Percentiles rank a stretch among this genome's conserved stretches.
Conservation (phyloP, 2,329 filamentous ascomycete species). For the Myriosclerotinia curreyana region DNA sequence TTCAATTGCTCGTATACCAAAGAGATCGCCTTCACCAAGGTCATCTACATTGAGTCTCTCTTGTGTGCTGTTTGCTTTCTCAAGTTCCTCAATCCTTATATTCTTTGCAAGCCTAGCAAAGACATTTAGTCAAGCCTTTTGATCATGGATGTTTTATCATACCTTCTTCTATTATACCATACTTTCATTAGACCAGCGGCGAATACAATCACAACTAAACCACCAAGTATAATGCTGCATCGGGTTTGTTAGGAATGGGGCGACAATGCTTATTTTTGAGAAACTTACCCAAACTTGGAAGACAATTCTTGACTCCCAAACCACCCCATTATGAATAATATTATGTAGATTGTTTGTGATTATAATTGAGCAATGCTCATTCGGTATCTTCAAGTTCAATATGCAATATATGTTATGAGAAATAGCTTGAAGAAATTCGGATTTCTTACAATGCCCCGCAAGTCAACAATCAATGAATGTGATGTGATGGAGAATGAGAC, state of each 20-base stretch:
- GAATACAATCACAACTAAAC: slow-evolving; percentile 6
- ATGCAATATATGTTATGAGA: neutral
- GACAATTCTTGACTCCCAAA: slow-evolving; percentile 20
- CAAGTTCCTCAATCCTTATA: slow-evolving; percentile 18
- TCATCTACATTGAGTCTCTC: slow-evolving; percentile 20
- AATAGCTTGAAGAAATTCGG: slow-evolving; percentile 1
- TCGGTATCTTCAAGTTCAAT: neutral
- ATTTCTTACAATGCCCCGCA: neutral
- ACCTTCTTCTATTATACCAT: slow-evolving; percentile 20
- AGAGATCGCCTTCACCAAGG: slow-evolving; percentile 25
- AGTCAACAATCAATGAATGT: slow-evolving; percentile 4
- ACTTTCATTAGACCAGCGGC: slow-evolving; percentile 12
- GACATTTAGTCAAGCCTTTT: neutral
- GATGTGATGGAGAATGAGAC: neutral
- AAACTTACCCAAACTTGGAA: slow-evolving; percentile 18
- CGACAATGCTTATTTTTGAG: neutral
- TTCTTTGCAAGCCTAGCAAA: slow-evolving; percentile 19
- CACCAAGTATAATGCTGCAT: slow-evolving; percentile 16
- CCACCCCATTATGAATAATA: slow-evolving; percentile 22
- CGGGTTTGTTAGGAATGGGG: neutral
- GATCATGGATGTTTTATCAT: neutral
- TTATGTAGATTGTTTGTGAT: neutral
- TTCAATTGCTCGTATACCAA: slow-evolving; percentile 29
- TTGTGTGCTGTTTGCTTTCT: slow-evolving; percentile 11
- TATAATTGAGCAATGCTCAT: neutral